Evolutionary conservation across 2,329 filamentous ascomycete genomes (phyloP).

Genomic region (Trematosphaeria pertusa): DNA sequence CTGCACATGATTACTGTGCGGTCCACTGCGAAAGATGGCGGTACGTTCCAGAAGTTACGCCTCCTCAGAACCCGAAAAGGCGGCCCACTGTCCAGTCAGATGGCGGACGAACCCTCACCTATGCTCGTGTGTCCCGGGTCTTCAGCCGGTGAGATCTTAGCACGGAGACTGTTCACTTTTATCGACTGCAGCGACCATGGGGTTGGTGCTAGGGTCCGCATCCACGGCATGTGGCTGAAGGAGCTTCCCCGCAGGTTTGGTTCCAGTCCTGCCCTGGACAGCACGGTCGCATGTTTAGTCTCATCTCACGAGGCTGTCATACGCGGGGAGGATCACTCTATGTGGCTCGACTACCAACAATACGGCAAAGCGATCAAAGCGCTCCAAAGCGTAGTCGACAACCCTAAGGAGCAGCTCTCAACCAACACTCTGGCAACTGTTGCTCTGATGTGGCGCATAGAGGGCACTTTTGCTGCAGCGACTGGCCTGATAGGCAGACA

Average conservation of each 20-base stretch:
- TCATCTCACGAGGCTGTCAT: conserved; percentile 7
- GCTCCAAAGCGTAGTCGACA: conserved; percentile 12
- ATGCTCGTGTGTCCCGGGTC: too few relatives aligned
- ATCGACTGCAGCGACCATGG: not conserved
- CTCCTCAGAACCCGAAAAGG: too few relatives aligned
- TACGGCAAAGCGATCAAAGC: conserved; percentile 15
- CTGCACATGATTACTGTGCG: conserved; percentile 8
- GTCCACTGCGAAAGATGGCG: conserved; percentile 2
- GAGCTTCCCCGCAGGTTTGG: conserved; percentile 9
- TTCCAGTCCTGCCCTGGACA: conserved; percentile 6
- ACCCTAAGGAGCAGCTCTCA: conserved; percentile 8
- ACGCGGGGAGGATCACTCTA: conserved; percentile 2
- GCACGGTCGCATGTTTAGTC: conserved; percentile 2
- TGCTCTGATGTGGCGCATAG: conserved; percentile 6
- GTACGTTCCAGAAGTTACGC: conserved; percentile 14
- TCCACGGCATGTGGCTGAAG: conserved; percentile 4
- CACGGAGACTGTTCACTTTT: not conserved
- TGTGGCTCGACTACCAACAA: conserved; percentile 6
- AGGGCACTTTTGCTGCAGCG: conserved; percentile 1
- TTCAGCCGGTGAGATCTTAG: not conserved
- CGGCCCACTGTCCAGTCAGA: too few relatives aligned
- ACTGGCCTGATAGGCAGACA: not conserved
- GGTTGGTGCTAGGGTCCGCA: not conserved
- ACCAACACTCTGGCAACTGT: conserved; percentile 13
- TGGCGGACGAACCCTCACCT: too few relatives aligned